These are phyloP conservation scores for Elsinoe perseae DNA, from an alignment of 2,329 filamentous ascomycete genomes.

Conservation along the genomic window DNA sequence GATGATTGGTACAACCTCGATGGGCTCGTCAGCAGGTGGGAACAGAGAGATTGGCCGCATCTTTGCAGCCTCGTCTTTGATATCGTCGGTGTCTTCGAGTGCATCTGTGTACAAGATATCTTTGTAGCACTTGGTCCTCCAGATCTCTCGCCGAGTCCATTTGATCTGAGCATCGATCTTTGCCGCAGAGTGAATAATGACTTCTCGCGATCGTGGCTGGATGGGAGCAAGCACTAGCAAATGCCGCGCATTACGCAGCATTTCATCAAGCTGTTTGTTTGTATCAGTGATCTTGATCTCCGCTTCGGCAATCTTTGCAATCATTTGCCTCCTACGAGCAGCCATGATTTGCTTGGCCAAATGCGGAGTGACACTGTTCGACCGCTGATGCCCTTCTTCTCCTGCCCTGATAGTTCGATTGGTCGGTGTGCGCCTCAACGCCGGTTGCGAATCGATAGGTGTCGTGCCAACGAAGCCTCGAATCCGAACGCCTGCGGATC, in stretches of 20 bases:
- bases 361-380: conserved; percentile 44
- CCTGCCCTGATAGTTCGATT: not conserved
- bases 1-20: not conserved
- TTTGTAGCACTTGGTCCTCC: conserved; percentile 81
- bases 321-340: conserved; percentile 74
- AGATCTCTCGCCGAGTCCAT: conserved; percentile 91
- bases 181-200: conserved; percentile 75
- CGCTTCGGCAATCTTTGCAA: conserved; percentile 72
- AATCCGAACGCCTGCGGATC: conserved; percentile 84
- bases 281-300: conserved; percentile 66
- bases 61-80: conserved; percentile 16
- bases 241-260: conserved; percentile 83
- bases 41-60: conserved; percentile 8
- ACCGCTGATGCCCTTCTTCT: conserved; percentile 10
- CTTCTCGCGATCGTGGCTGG: conserved; percentile 79
- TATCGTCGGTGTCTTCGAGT: conserved; percentile 57
- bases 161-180: conserved; percentile 81
- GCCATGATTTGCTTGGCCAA: conserved; percentile 79
- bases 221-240: conserved; percentile 83
- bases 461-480: conserved; percentile 74
- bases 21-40: conserved; percentile 18
- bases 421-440: conserved; percentile 66
- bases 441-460: conserved; percentile 64
- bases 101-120: conserved; percentile 82
- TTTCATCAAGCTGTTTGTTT: conserved; percentile 71